phyloP scores from a whole-genome alignment of 2,329 filamentous ascomycete genomes.

The Chaetomium sp. region DNA sequence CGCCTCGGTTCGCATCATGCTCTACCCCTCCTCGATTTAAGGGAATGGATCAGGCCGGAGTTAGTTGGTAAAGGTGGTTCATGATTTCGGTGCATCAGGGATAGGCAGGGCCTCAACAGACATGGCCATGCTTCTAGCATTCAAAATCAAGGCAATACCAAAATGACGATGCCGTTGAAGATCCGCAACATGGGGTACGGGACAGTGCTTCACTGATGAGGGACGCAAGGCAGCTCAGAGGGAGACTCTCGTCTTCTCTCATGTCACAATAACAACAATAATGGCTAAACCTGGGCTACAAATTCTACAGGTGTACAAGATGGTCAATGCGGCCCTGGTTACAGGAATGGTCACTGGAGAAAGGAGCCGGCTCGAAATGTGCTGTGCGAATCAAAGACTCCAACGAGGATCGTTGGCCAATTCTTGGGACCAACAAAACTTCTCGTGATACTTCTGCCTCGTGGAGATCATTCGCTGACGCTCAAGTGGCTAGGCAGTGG shows the following conservation, averaged over 20 bases:
- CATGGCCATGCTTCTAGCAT: slow-evolving; percentile 55
- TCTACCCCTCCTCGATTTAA: slow-evolving; percentile 97
- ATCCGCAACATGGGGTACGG: slow-evolving; percentile 34
- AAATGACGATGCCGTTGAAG: slow-evolving; percentile 38
- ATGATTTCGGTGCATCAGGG: slow-evolving; percentile 60
- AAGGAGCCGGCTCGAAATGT: neutral
- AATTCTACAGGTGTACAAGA: slow-evolving; percentile 29
- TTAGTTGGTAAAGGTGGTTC: slow-evolving; percentile 65
- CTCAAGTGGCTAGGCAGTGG: neutral
- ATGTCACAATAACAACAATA: slow-evolving; percentile 33
- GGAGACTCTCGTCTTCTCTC: slow-evolving; percentile 20
- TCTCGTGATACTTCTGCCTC: neutral
- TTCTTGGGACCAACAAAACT: neutral
- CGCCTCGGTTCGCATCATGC: slow-evolving; percentile 93
- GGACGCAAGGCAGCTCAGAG: slow-evolving; percentile 25
- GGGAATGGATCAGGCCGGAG: slow-evolving; percentile 50
- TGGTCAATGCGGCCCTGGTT: slow-evolving; percentile 7
- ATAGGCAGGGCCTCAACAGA: slow-evolving; percentile 56
- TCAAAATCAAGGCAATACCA: slow-evolving; percentile 54
- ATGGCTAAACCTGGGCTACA: slow-evolving; percentile 33
- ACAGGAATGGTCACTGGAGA: slow-evolving; percentile 9
- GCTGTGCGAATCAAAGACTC: neutral
- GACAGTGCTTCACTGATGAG: slow-evolving; percentile 31
- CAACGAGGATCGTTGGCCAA: slow-evolving; percentile 1
- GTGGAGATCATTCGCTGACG: neutral